phyloP scores from a whole-genome alignment of 306 rosid genomes.

The Styphnolobium japonicum region DNA sequence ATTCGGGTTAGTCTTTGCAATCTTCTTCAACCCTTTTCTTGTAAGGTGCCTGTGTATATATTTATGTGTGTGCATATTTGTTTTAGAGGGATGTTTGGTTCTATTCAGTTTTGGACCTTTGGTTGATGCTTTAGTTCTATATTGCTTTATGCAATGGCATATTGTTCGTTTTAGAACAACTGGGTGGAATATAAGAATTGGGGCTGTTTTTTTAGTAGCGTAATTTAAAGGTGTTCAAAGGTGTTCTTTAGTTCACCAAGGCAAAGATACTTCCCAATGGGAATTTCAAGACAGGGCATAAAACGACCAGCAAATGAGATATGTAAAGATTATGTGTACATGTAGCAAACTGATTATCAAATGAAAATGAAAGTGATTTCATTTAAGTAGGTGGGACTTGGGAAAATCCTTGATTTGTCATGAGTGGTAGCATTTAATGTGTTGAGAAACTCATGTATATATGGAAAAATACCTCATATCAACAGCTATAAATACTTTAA shows the following conservation, averaged over 20 bases:
- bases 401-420: constrained; percentile 12
- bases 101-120: background rate
- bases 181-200: constrained; percentile 1
- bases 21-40: background rate
- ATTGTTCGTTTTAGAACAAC: background rate
- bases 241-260: background rate
- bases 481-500: background rate
- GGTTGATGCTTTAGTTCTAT: constrained; percentile 4
- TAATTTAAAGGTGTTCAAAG: background rate
- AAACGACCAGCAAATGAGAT: background rate
- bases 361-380: background rate
- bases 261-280: background rate
- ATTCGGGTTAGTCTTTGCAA: constrained; percentile 69
- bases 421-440: background rate
- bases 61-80: constrained; percentile 13
- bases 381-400: background rate
- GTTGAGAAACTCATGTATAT: background rate
- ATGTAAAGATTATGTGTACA: background rate
- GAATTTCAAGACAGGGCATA: background rate
- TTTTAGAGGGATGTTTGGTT: background rate
- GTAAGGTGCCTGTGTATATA: background rate
- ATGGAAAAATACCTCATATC: background rate
- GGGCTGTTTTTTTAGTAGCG: constrained; percentile 5
- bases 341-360: background rate
- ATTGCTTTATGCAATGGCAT: background rate